A percentile compares a stretch with the other conserved stretches of the same genome.
phyloP scores from a whole-genome alignment of 306 rosid genomes.

The Neltuma alba region DNA sequence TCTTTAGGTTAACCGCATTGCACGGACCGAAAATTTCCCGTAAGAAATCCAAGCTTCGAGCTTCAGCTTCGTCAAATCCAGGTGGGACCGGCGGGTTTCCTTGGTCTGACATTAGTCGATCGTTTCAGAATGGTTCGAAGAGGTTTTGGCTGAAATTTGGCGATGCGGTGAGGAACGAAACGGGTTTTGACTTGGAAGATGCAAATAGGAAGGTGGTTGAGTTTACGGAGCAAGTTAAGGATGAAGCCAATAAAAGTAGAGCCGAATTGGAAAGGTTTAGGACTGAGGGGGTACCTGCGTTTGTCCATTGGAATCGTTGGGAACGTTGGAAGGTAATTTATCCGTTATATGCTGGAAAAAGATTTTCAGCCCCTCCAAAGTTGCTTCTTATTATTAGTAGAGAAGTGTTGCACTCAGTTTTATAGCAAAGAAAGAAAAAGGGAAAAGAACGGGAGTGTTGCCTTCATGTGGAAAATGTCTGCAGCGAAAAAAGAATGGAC shows the following conservation, averaged over 20 bases:
- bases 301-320: slow-evolving; percentile 76
- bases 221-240: slow-evolving; percentile 44
- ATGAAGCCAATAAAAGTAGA: slow-evolving; percentile 40
- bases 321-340: slow-evolving; percentile 83
- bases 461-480: neutral
- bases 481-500: neutral
- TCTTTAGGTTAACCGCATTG: slow-evolving; percentile 45
- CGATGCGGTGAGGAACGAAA: slow-evolving; percentile 69
- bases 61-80: slow-evolving; percentile 52
- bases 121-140: slow-evolving; percentile 66
- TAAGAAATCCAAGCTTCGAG: slow-evolving; percentile 58
- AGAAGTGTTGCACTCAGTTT: neutral
- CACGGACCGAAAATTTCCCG: slow-evolving; percentile 35
- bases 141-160: slow-evolving; percentile 70
- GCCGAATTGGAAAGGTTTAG: slow-evolving; percentile 57
- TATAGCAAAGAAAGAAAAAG: too few relatives aligned
- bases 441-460: neutral
- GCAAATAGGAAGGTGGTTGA: slow-evolving; percentile 53
- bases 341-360: neutral
- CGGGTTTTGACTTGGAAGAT: slow-evolving; percentile 69
- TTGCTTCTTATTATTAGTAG: neutral
- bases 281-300: slow-evolving; percentile 51
- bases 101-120: slow-evolving; percentile 49
- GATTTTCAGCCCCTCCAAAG: neutral
- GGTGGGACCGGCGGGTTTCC: slow-evolving; percentile 60